A percentile compares a stretch with the other conserved stretches of the same genome.
Conservation (phyloP, 345 rosid species). For the Physaria fendleri region DNA sequence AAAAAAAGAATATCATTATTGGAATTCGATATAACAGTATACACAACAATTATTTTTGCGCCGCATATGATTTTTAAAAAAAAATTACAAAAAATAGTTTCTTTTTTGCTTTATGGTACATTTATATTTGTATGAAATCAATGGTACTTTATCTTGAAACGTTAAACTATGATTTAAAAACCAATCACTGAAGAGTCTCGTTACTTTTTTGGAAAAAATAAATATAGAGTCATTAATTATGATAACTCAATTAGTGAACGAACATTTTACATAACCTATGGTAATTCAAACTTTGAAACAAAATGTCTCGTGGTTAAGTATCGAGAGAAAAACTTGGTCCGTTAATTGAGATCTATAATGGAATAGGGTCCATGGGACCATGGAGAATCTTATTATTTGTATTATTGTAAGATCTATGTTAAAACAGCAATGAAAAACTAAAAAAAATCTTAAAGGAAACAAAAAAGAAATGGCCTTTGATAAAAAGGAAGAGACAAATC, state of each 20-base stretch:
- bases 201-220: too few relatives aligned
- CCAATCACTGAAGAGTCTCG: background rate
- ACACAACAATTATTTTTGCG: too few relatives aligned
- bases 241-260: too few relatives aligned
- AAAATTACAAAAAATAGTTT: background rate
- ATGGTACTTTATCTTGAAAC: background rate
- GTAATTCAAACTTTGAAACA: background rate
- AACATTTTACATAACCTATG: background rate
- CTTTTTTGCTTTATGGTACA: background rate
- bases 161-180: background rate
- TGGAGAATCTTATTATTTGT: background rate
- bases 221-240: too few relatives aligned
- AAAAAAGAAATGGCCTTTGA: constrained; percentile 9
- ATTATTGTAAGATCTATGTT: background rate
- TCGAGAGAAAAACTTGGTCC: background rate
- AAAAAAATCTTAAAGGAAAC: too few relatives aligned
- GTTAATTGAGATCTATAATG: background rate
- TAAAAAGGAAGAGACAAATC: constrained; percentile 11
- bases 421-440: background rate
- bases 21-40: too few relatives aligned
- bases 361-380: too few relatives aligned
- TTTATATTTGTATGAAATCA: background rate
- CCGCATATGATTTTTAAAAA: background rate
- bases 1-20: too few relatives aligned
- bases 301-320: background rate